Evolutionary conservation across 2,329 filamentous ascomycete genomes (phyloP).

Genomic region (Chrysoporthe cubensis): DNA sequence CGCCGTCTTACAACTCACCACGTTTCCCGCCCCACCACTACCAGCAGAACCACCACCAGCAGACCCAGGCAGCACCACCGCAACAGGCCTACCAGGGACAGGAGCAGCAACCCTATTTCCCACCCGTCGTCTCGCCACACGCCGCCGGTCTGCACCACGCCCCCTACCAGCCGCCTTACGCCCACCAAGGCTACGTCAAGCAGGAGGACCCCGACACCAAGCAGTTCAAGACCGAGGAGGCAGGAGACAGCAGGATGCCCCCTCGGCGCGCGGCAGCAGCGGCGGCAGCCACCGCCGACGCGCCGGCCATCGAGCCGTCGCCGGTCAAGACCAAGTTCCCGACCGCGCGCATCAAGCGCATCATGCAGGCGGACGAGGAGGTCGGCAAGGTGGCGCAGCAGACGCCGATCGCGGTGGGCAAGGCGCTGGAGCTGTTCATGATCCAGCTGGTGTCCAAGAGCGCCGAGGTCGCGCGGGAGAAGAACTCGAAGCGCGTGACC

Average conservation of each 20-base stretch:
- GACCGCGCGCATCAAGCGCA: constrained; percentile 95
- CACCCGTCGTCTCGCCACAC: constrained; percentile 8
- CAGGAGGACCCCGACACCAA: constrained; percentile 31
- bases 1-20: constrained; percentile 20
- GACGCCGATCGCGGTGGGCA: constrained; percentile 92
- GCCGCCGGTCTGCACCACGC: constrained; percentile 18
- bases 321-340: constrained; percentile 95
- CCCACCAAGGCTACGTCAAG: constrained; percentile 29
- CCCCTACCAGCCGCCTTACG: constrained; percentile 11
- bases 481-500: constrained; percentile 86
- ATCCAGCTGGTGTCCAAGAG: constrained; percentile 89
- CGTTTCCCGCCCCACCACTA: constrained; percentile 25
- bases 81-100: not conserved
- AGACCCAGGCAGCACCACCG: not conserved
- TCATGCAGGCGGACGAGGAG: constrained; percentile 99
- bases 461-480: constrained; percentile 79
- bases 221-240: constrained; percentile 30
- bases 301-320: constrained; percentile 59
- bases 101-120: constrained; percentile 17
- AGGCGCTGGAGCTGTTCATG: constrained; percentile 98
- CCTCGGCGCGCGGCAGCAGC: constrained; percentile 42
- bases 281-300: constrained; percentile 40
- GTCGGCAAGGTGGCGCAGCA: constrained; percentile 98
- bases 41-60: constrained; percentile 5
- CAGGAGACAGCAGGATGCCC: constrained; percentile 40